Percentiles rank a stretch among this genome's conserved stretches.
Evolutionary conservation across 805 yeast genomes (phyloP).

Genomic region (Ogataea nitratoaversa): DNA sequence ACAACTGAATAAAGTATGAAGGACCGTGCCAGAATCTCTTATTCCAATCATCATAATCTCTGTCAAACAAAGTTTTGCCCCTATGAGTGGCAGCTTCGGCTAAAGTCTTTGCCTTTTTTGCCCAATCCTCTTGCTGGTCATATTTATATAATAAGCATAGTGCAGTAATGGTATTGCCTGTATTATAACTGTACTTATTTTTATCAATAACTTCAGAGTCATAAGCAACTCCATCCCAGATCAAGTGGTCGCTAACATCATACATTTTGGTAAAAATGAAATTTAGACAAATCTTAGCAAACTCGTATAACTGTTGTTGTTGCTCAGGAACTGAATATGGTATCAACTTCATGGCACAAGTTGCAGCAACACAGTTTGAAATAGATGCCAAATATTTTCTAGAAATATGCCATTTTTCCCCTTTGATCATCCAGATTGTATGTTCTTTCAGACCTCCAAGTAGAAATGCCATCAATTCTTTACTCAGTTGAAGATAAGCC

Average conservation of each 20-base stretch:
- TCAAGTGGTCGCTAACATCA: constrained; percentile 52
- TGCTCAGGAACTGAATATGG: constrained; percentile 42
- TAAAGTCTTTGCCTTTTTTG: constrained; percentile 39
- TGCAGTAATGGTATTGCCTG: constrained; percentile 61
- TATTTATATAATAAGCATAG: constrained; percentile 44
- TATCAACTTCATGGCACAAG: constrained; percentile 54
- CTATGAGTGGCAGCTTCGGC: constrained; percentile 59
- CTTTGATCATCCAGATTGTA: constrained; percentile 46
- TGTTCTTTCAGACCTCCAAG: constrained; percentile 65
- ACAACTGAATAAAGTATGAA: constrained; percentile 60
- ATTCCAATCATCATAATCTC: constrained; percentile 50
- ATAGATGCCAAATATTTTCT: constrained; percentile 60
- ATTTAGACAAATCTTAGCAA: constrained; percentile 54
- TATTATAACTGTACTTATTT: constrained; percentile 63
- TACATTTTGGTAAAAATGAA: constrained; percentile 51
- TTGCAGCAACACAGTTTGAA: constrained; percentile 64
- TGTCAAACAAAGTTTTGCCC: constrained; percentile 53
- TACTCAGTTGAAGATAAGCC: constrained; percentile 50
- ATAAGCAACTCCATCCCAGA: constrained; percentile 58
- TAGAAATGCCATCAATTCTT: constrained; percentile 55
- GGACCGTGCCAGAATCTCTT: constrained; percentile 64
- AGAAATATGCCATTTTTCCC: constrained; percentile 62
- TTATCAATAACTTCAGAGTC: constrained; percentile 43
- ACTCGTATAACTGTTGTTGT: constrained; percentile 39
- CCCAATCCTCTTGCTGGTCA: constrained; percentile 50